Evolutionary conservation across 2,329 filamentous ascomycete species (phyloP).

Genomic region (Cordyceps farinosa): DNA sequence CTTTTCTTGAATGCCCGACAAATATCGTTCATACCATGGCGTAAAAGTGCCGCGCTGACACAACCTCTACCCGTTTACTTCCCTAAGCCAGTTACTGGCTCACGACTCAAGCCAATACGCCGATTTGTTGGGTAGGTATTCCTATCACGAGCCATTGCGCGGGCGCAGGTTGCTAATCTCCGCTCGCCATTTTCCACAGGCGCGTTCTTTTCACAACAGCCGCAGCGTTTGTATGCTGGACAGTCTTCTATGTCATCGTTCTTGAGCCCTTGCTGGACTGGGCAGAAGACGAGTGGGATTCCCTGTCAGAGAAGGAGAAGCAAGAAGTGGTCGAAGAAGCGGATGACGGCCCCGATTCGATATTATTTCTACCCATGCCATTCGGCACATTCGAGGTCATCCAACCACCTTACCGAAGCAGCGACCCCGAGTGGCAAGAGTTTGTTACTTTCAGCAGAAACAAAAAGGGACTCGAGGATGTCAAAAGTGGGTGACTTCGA

Average conservation of each 20-base stretch:
- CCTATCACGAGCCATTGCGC: background rate
- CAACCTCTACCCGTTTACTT: conserved; percentile 34
- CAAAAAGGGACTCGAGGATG: conserved; percentile 40
- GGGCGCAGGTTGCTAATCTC: background rate
- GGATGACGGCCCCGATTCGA: conserved; percentile 41
- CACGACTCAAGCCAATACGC: conserved; percentile 22
- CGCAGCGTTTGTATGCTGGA: conserved; percentile 37
- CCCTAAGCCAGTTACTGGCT: conserved; percentile 19
- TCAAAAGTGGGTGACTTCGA: conserved; percentile 41
- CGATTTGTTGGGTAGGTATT: conserved; percentile 29
- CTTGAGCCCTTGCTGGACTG: conserved; percentile 43
- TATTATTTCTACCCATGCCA: conserved; percentile 59
- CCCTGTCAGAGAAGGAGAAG: conserved; percentile 42
- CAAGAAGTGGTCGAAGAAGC: conserved; percentile 38
- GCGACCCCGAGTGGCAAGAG: conserved; percentile 60
- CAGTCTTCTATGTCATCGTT: conserved; percentile 44
- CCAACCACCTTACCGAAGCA: conserved; percentile 49
- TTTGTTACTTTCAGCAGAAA: conserved; percentile 59
- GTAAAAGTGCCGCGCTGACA: conserved; percentile 21
- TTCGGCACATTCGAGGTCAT: conserved; percentile 51
- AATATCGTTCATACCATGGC: conserved; percentile 35
- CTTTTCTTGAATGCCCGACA: conserved; percentile 24
- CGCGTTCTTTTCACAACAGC: conserved; percentile 30
- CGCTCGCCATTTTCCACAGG: conserved; percentile 2
- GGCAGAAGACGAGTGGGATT: conserved; percentile 41